Base-by-base conservation (phyloP, 495 filamentous ascomycete species). In the Acidomyces sp. region DNA sequence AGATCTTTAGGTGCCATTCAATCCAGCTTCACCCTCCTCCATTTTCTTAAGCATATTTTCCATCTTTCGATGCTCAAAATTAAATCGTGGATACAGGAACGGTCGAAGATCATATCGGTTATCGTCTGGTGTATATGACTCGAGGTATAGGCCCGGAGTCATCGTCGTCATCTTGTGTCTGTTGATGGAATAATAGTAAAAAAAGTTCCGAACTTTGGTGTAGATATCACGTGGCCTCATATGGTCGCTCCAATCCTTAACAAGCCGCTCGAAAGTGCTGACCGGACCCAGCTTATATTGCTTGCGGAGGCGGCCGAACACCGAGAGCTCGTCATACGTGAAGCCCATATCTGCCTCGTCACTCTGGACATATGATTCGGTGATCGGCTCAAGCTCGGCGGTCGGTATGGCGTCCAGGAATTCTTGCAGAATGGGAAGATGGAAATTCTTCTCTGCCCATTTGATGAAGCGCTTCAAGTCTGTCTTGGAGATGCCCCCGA, bases 351-450 rank as follows among this genome's bases (percentile, higher is more conserved):
- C 81, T 2, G 64, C 78, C 60, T 93, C 85, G 54, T 92, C 77
- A 18, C 55, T 62, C 48, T 82, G 75, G 1, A 76, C 69, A 49
- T 82, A 81, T 12, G 60, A 63, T 0, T 71, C 58, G 1, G 82
- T 82, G 20, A 85, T 77, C 10, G 86, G 86, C 49, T 87, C 80
- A 0, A 93, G 69, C 56, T 94, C 85, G 1, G 85, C 85, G 3
- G 83, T 90, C 0, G 85, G 85, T 0, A 70, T 66, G 2, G 86
- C 85, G 12, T 67, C 61, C 17, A 92, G 56, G 63, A 95, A 94
- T 3, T 71, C 70, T 1, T 75, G 49, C 4, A 95, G 69, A 43
- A 82, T 75, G 0, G 83, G 83, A 4, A 95, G 54, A 17, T 72
- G 55, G 55, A 85, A 93, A 11, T 64, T 58, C 16, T 55, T 55